These are phyloP conservation scores for Jatropha curcas DNA, from an alignment of 345 rosid species.

Conservation along the genomic window DNA sequence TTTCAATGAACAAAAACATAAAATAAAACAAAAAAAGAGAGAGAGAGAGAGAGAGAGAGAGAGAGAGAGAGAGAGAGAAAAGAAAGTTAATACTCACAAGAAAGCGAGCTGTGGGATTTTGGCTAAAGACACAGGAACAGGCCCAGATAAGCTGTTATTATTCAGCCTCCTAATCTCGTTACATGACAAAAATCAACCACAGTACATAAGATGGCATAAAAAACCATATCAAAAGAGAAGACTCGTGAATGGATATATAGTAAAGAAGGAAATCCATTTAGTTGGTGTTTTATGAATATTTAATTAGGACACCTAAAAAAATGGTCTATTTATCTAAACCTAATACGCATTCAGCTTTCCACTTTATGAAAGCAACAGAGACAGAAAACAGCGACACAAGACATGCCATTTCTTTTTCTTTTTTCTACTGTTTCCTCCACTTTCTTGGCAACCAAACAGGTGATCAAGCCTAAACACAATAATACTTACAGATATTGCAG, in stretches of 20 bases:
- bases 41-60: conserved; percentile 22
- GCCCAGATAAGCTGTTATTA: conserved; percentile 87
- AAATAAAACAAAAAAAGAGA: conserved; percentile 14
- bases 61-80: conserved; percentile 12
- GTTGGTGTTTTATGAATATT: conserved; percentile 3
- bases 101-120: conserved; percentile 73
- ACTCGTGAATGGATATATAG: not conserved
- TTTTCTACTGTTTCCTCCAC: conserved; percentile 7
- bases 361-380: conserved; percentile 1
- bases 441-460: conserved; percentile 27
- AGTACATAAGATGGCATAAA: conserved; percentile 19
- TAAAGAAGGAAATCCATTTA: conserved; percentile 6
- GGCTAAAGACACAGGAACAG: conserved; percentile 71
- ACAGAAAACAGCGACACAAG: conserved; percentile 9
- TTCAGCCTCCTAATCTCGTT: conserved; percentile 80
- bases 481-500: conserved; percentile 76
- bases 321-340: not conserved
- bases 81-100: conserved; percentile 60
- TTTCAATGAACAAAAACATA: conserved; percentile 26
- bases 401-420: not conserved
- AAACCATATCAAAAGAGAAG: conserved; percentile 10
- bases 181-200: conserved; percentile 38
- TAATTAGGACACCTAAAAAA: not conserved
- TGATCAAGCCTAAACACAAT: not conserved
- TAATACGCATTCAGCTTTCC: not conserved